Evolutionary conservation across 768 basidiomycete species (phyloP), one percentile per base, ranked within the genome.

Genomic region (Mycena amicta): DNA sequence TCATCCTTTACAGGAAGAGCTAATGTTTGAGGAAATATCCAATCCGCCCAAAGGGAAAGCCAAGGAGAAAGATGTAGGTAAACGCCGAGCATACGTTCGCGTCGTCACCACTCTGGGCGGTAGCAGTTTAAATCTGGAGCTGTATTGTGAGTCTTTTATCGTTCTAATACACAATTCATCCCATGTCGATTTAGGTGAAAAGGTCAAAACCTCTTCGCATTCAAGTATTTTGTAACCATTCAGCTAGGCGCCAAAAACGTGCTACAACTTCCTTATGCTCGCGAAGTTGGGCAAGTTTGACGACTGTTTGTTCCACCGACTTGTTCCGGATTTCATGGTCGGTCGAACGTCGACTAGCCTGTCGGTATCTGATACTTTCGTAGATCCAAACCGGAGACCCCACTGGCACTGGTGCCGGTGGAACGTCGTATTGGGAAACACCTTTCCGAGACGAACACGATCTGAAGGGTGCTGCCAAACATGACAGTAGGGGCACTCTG

Each of bases 351-450:
- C 47, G 39, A 15, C 29, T 25, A 13, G 4, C 61, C 53, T 50
- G 5, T n/a, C 27, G 25, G 28, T 56, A n/a, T 29, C 59, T 53
- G 46, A 59, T 30, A 56, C 11, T 15, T 45, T 20, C 2, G 4
- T 59, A 95, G 94, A 85, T 95, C n/a, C 96, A 98, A 83, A 95
- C 95, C 2, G 97, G 97, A 29, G 97, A 99, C 70, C 97, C 97
- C 5, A 93, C 93, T 0, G 96, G 97, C 2, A 98, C 95, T 1
- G 97, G 97, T 1, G 79, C 90, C 28, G 97, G 97, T 8, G 97
- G 97, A 4, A 82, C 93, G 65, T 94, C 92, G 5, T 86, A 86
- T 70, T 98, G 97, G 97, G 95, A 93, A 1, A 93, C 89, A 16
- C 92, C 94, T 11, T 99, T 99, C 75, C 85, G 95, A 56, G 97